Conservation (phyloP, 2,329 filamentous ascomycete species). For the Apiospora rasikravindrae region DNA sequence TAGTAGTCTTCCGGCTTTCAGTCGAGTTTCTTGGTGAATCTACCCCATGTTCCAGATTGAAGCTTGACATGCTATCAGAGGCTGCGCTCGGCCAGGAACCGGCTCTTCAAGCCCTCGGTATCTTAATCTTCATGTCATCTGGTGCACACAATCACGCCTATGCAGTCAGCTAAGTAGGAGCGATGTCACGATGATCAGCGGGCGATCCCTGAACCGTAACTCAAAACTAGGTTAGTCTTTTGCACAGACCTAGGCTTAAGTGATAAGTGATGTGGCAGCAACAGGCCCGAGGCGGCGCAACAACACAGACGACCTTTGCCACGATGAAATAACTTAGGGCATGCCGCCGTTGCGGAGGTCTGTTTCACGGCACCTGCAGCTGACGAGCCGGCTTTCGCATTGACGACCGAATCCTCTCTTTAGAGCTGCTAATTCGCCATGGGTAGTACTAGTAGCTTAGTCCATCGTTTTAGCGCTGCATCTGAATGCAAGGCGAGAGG, state of each 20-base stretch:
- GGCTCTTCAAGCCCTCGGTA: neutral
- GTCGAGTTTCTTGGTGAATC: neutral
- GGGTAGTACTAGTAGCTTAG: neutral
- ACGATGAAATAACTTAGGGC: neutral
- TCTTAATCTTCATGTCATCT: neutral
- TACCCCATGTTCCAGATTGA: constrained; percentile 4
- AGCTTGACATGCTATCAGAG: neutral
- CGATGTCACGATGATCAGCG: constrained; percentile 4
- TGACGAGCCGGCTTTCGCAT: constrained; percentile 4
- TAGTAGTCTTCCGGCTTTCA: neutral
- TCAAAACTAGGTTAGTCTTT: neutral
- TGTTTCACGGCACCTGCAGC: constrained; percentile 9
- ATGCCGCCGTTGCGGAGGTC: constrained; percentile 4
- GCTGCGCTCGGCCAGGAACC: neutral
- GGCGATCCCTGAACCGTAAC: neutral
- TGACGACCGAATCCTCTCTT: neutral
- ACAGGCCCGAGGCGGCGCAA: neutral
- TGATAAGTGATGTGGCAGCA: neutral
- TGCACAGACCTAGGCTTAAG: constrained; percentile 5
- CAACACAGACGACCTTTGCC: neutral
- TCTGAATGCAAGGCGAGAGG: neutral
- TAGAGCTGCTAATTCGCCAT: constrained; percentile 1
- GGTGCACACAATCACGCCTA: neutral
- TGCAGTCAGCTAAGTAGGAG: neutral
- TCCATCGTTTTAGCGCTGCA: constrained; percentile 1